These are phyloP conservation scores for Fraxinus albicans DNA, from an alignment of 305 asterid genomes.

Conservation along the genomic window DNA sequence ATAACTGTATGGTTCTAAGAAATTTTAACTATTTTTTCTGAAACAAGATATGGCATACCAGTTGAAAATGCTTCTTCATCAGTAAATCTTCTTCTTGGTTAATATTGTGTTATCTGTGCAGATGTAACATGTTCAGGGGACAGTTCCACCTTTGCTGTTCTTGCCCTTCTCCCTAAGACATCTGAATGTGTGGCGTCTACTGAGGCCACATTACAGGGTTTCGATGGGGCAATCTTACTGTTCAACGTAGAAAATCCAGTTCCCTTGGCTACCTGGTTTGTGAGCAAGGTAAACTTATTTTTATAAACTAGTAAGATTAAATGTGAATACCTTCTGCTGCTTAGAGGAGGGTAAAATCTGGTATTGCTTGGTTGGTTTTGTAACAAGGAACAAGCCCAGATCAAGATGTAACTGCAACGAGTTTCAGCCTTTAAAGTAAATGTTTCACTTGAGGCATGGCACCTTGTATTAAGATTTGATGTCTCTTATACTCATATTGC, in stretches of 20 bases:
- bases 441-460: not conserved
- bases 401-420: not conserved
- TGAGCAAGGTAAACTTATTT: constrained; percentile 57
- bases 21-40: not conserved
- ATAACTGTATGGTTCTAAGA: not conserved
- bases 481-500: constrained; percentile 20
- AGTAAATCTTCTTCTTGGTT: constrained; percentile 2
- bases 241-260: constrained; percentile 65
- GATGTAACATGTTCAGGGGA: constrained; percentile 70
- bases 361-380: not conserved
- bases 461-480: not conserved
- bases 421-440: not conserved
- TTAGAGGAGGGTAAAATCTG: not conserved
- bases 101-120: constrained; percentile 39
- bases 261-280: constrained; percentile 75
- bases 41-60: not conserved
- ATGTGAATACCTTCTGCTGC: not conserved
- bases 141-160: constrained; percentile 69
- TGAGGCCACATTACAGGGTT: constrained; percentile 30
- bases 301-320: not conserved
- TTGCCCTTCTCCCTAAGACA: constrained; percentile 46
- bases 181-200: constrained; percentile 24
- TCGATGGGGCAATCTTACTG: constrained; percentile 63
- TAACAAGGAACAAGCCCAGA: constrained; percentile 1
- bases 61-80: not conserved